Evolutionary conservation across 352 stramenopile species (phyloP), one percentile per base, ranked within the genome.

Genomic region (Pythium sukuiense): DNA sequence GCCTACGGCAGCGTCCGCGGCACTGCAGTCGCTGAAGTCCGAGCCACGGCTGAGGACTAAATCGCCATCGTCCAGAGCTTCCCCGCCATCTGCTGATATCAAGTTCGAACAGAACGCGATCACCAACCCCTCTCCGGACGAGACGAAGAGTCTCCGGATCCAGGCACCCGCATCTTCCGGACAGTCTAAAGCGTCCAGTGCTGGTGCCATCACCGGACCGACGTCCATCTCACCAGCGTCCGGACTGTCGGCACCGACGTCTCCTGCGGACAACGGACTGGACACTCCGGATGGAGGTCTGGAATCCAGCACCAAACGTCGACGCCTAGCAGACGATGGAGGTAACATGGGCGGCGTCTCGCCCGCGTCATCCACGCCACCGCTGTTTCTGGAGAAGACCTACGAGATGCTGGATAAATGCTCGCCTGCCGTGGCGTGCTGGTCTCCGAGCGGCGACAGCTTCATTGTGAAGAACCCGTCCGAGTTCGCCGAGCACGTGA

Each of bases 391-490:
- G 13, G 86, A 95, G 58, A 97, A 97, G 71, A 97, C 88, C 20
- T 97, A 93, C 72, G 86, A 93, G 68, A 85, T 97, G 69, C 80
- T 97, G 59, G 88, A 95, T 63, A 82, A 83, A 24, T 94, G 88
- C 67, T 69, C 90, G 27, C 70, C 76, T 0, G 70, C 82, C 14
- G 65, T 97, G 50, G 90, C 89, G 30, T 79, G 79, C 59, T 97
- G 89, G 91, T 90, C 83, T 9, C 37, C 70, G 0, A 68, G 65
- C 12, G 91, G 91, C 30, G 86, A 96, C 45, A 93, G 81, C 59
- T 97, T 97, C 71, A 77, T 97, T 41, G 82, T 97, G n/a, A 95
- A 96, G 72, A 85, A 94, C 65, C 86, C 90, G 4, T 70, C 81
- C 26, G 78, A 77, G 33, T 97, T 97, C 71, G 88, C 90, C 0